These are phyloP conservation scores for Phyllosticta paracitricarpa DNA, from an alignment of 2,329 filamentous ascomycete genomes.

Conservation along the genomic window DNA sequence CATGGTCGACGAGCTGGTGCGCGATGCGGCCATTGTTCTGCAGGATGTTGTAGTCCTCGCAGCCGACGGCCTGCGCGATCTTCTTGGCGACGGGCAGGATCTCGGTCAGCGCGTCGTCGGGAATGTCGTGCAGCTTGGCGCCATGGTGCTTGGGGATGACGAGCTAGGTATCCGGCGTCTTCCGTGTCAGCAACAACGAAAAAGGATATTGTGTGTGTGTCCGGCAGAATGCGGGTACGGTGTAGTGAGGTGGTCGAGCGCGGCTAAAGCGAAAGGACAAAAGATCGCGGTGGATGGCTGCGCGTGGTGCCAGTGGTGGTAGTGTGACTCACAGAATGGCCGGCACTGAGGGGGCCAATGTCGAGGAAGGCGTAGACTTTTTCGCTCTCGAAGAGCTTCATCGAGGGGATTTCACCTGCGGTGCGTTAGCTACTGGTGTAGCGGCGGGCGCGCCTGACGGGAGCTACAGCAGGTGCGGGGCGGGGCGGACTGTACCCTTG, in stretches of 20 bases:
- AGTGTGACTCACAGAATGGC: slow-evolving; percentile 63
- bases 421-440: slow-evolving; percentile 5
- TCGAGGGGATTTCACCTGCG: slow-evolving; percentile 83
- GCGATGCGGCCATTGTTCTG: slow-evolving; percentile 93
- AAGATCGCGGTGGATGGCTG: not conserved
- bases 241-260: not conserved
- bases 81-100: slow-evolving; percentile 82
- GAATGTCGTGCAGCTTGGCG: slow-evolving; percentile 82
- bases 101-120: slow-evolving; percentile 76
- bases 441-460: not conserved
- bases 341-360: slow-evolving; percentile 78
- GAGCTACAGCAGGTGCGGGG: slow-evolving; percentile 1
- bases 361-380: slow-evolving; percentile 94
- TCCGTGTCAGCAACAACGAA: not conserved
- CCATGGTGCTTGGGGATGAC: slow-evolving; percentile 95
- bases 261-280: too few relatives aligned
- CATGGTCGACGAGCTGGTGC: slow-evolving; percentile 88
- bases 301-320: not conserved
- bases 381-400: slow-evolving; percentile 93
- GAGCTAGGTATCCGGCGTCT: slow-evolving; percentile 50
- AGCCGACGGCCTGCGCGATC: slow-evolving; percentile 66
- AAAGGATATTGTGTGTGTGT: not conserved
- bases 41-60: slow-evolving; percentile 79
- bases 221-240: slow-evolving; percentile 10
- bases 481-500: slow-evolving; percentile 53